Evolutionary conservation across 345 rosid genomes (phyloP).

Genomic region (Gossypium australe): DNA sequence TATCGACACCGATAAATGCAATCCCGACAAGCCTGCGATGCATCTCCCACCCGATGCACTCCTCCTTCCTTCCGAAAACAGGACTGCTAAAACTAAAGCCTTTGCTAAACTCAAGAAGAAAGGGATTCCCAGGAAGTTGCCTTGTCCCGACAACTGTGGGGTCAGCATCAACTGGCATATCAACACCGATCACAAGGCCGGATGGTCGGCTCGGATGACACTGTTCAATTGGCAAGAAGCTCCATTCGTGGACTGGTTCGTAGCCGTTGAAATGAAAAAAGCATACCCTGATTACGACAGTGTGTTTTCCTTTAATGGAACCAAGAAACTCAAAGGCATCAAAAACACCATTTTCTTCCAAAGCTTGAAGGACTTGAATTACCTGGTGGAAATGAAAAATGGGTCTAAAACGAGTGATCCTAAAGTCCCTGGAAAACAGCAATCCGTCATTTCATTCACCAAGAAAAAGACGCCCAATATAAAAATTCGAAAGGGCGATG

Average conservation of each 20-base stretch:
- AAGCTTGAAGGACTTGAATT: constrained; percentile 64
- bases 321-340: constrained; percentile 31
- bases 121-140: constrained; percentile 48
- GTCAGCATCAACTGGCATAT: constrained; percentile 93
- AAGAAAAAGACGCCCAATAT: constrained; percentile 47
- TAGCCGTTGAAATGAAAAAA: constrained; percentile 56
- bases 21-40: constrained; percentile 43
- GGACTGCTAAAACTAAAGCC: constrained; percentile 65
- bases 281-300: constrained; percentile 60
- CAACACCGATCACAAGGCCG: constrained; percentile 52
- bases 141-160: constrained; percentile 93
- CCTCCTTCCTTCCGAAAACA: constrained; percentile 66
- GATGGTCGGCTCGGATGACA: constrained; percentile 84
- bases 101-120: constrained; percentile 46
- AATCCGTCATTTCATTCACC: constrained; percentile 70
- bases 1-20: constrained; percentile 39
- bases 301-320: constrained; percentile 80
- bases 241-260: constrained; percentile 68
- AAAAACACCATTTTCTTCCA: constrained; percentile 64
- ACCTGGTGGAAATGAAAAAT: constrained; percentile 51
- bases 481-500: constrained; percentile 54
- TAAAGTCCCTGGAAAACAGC: constrained; percentile 80
- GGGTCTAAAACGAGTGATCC: constrained; percentile 50
- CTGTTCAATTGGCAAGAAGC: constrained; percentile 70
- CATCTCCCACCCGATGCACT: constrained; percentile 75